Conservation (phyloP, 2,329 filamentous ascomycete species). For the Leptographium radiaticola region DNA sequence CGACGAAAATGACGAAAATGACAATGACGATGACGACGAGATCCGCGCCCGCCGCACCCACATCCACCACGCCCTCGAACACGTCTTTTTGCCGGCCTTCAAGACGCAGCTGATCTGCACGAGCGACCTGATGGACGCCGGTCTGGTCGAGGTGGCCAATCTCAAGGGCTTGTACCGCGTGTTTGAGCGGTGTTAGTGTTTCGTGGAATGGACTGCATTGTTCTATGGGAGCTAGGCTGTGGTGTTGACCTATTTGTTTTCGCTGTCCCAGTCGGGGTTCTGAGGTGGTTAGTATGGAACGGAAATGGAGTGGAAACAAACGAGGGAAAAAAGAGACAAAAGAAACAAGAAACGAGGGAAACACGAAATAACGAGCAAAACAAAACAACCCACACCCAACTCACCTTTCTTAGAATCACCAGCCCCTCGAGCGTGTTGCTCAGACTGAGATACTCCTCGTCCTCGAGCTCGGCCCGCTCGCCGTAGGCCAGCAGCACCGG, state of each 20-base stretch:
- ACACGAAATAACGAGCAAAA: slow-evolving; percentile 13
- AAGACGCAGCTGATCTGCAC: slow-evolving; percentile 75
- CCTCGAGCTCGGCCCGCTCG: slow-evolving; percentile 90
- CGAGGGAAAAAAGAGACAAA: slow-evolving; percentile 15
- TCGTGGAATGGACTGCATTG: not conserved
- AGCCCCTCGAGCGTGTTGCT: slow-evolving; percentile 86
- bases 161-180: slow-evolving; percentile 86
- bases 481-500: slow-evolving; percentile 89
- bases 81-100: slow-evolving; percentile 82
- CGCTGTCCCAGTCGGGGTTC: slow-evolving; percentile 43
- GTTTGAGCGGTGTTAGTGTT: slow-evolving; percentile 70
- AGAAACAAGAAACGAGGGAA: slow-evolving; percentile 11
- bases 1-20: slow-evolving; percentile 11
- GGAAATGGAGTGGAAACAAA: not conserved
- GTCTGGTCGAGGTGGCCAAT: slow-evolving; percentile 76
- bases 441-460: slow-evolving; percentile 91
- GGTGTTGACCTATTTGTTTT: slow-evolving; percentile 24
- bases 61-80: slow-evolving; percentile 64
- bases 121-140: slow-evolving; percentile 56
- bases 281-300: slow-evolving; percentile 12
- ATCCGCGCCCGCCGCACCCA: slow-evolving; percentile 50
- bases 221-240: not conserved
- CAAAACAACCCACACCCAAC: not conserved
- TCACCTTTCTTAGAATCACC: slow-evolving; percentile 90
- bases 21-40: slow-evolving; percentile 26